Base-by-base conservation (phyloP, 129 eudicot species). In the Sambucus nigra region DNA sequence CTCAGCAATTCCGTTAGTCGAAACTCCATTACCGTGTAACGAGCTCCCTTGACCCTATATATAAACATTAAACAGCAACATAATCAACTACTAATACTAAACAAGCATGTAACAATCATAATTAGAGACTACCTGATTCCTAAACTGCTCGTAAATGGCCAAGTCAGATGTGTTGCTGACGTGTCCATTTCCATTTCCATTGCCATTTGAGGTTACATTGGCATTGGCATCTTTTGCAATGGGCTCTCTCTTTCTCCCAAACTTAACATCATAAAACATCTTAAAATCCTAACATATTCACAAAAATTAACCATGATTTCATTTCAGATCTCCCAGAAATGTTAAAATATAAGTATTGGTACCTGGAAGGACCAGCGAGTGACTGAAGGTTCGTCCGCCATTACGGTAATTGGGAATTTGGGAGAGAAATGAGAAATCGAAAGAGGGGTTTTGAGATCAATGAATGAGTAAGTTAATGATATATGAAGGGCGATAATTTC, bases 261-360 rank as follows among this genome's bases (percentile, higher is more conserved):
- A 92, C 95, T 92, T 92, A 51, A 73, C 58, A 80, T 92, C 96
- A 82, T 92, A 92, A 82, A 77, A 82, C 83, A 86, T 77, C 85
- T 86, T 80, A 82, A 92, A 92, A 74, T 92, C 99, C 96, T 92
- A 86, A 60, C n/a, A 82, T 66, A 20, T 54, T 54, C 39, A 73
- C 41, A 58, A 81, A 67, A 70, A 35, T 6, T 7, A 19, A 47
- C 25, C 21, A 42, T 52, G 50, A 42, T 45, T 52, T 13, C 31
- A 39, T 38, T 67, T 20, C 22, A 19, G 13, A 42, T n/a, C n/a
- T n/a, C n/a, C n/a, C n/a, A n/a, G n/a, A n/a, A n/a, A n/a, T n/a
- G n/a, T n/a, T n/a, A n/a, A n/a, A n/a, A 17, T 10, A 7, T 8
- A 4, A 6, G 44, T 18, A 18, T 4, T 3, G 18, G 16, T 52